Conservation (phyloP, 805 yeast genomes). For the Candida rishiriensis region DNA sequence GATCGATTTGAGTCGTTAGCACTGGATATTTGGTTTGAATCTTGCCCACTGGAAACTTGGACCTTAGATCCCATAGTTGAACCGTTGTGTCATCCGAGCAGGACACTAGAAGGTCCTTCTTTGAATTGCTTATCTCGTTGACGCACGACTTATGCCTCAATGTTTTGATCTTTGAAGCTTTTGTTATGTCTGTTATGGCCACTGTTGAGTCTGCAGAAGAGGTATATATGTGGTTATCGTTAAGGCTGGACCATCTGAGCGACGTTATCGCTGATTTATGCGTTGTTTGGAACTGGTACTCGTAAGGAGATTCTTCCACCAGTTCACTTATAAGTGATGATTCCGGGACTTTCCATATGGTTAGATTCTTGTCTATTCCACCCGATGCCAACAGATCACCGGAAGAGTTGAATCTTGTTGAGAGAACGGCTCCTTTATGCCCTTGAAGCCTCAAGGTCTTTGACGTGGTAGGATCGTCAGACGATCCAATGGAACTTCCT, state of each 20-base stretch:
- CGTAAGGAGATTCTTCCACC: conserved; percentile 12
- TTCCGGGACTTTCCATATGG: conserved; percentile 26
- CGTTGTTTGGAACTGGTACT: conserved; percentile 7
- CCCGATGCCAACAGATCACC: conserved; percentile 59
- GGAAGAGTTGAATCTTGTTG: conserved; percentile 45
- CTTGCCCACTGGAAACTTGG: conserved; percentile 36
- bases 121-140: conserved; percentile 45
- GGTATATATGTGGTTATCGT: conserved; percentile 41
- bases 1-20: conserved; percentile 41
- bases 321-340: conserved; percentile 1
- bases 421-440: conserved; percentile 34
- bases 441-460: no score
- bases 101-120: conserved; percentile 35
- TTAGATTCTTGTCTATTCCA: conserved; percentile 51
- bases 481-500: no score
- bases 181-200: conserved; percentile 56
- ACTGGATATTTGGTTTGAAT: conserved; percentile 48
- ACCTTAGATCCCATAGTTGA: conserved; percentile 61
- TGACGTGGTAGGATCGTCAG: no score
- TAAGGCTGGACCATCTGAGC: conserved; percentile 45
- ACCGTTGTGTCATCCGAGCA: conserved; percentile 65
- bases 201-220: conserved; percentile 60
- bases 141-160: conserved; percentile 38
- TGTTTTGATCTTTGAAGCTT: conserved; percentile 52
- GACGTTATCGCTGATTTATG: conserved; percentile 66